Evolutionary conservation across 345 rosid genomes (phyloP).

Genomic region (Melaleuca quinquenervia): DNA sequence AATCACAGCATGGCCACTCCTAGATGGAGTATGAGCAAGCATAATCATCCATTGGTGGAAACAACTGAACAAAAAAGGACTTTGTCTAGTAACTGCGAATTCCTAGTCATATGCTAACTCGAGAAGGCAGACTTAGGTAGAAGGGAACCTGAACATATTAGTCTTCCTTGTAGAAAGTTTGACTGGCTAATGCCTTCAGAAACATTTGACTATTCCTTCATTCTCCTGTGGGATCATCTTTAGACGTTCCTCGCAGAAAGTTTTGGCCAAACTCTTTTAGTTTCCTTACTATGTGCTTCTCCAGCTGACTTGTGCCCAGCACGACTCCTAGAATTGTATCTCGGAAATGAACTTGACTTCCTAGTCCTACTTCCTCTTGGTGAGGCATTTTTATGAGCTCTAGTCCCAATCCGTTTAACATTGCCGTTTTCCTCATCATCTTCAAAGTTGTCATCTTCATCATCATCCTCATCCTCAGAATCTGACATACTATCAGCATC

Average conservation of each 20-base stretch:
- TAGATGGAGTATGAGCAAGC: not conserved
- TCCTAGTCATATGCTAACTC: not conserved
- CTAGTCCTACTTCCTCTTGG: conserved; percentile 2
- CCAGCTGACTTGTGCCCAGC: conserved; percentile 5
- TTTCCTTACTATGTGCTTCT: not conserved
- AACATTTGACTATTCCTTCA: not conserved
- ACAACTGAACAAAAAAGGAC: not conserved
- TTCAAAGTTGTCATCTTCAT: conserved; percentile 17
- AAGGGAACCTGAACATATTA: not conserved
- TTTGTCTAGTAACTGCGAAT: not conserved
- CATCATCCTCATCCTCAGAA: conserved; percentile 29
- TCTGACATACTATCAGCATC: conserved; percentile 1
- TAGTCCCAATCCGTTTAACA: not conserved
- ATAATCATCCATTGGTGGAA: not conserved
- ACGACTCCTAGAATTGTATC: not conserved
- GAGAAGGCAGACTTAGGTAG: not conserved
- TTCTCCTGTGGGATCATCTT: not conserved
- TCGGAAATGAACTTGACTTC: not conserved
- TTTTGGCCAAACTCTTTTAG: not conserved
- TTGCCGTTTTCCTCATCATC: conserved; percentile 10
- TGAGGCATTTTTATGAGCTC: not conserved
- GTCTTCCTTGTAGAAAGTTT: not conserved
- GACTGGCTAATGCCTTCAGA: not conserved
- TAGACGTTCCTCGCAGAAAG: not conserved
- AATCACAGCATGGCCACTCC: not conserved